Conservation (phyloP, 257 asterid genomes). For the Coffea eugenioides region DNA sequence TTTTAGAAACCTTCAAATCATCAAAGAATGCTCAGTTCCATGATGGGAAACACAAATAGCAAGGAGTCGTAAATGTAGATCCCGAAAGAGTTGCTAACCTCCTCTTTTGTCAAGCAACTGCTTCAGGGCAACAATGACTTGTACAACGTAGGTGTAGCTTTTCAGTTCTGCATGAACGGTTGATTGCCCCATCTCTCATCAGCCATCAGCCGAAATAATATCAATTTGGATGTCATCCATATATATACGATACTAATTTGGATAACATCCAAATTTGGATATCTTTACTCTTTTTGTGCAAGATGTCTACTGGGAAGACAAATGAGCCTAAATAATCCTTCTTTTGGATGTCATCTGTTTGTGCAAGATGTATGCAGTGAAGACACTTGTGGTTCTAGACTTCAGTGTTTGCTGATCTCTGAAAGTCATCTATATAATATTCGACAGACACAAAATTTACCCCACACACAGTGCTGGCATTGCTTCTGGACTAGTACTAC, state of each 20-base stretch:
- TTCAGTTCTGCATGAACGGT: neutral
- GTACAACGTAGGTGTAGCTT: neutral
- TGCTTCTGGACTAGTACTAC: neutral
- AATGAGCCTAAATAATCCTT: neutral
- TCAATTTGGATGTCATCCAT: neutral
- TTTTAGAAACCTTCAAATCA: slow-evolving; percentile 91
- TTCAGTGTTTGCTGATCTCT: neutral
- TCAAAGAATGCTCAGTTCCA: slow-evolving; percentile 85
- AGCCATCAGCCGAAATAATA: neutral
- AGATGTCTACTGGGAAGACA: too few relatives aligned
- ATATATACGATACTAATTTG: too few relatives aligned
- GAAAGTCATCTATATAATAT: slow-evolving; percentile 12
- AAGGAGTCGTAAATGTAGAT: slow-evolving; percentile 12
- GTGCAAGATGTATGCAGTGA: neutral
- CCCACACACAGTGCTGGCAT: neutral
- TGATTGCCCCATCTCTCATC: neutral
- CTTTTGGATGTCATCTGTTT: neutral
- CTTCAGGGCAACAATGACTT: neutral
- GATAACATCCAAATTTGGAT: too few relatives aligned
- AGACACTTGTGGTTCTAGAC: neutral
- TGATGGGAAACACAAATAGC: slow-evolving; percentile 83
- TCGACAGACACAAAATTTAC: neutral
- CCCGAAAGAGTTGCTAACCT: neutral
- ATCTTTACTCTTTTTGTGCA: too few relatives aligned
- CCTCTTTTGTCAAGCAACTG: neutral